Conservation (phyloP, 768 basidiomycete genomes). For the Lentinus brumalis region DNA sequence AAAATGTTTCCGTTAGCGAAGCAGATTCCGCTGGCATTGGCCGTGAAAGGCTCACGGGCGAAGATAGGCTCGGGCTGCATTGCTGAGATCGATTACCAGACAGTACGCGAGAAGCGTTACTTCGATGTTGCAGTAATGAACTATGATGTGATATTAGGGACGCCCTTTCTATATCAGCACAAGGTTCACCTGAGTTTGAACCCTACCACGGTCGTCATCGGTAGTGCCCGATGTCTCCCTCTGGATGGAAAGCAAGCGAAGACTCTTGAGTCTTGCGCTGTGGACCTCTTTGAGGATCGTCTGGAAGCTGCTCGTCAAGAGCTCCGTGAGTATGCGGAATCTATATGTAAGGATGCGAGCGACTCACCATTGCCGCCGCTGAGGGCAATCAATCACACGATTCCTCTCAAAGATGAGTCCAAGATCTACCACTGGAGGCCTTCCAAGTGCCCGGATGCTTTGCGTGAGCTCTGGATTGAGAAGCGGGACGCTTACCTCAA, state of each 20-base stretch:
- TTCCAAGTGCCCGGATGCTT: constrained; percentile 37
- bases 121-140: constrained; percentile 33
- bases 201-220: constrained; percentile 21
- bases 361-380: constrained; percentile 26
- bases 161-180: constrained; percentile 34
- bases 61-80: constrained; percentile 35
- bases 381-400: constrained; percentile 37
- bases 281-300: constrained; percentile 16
- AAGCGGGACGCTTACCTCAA: constrained; percentile 35
- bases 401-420: constrained; percentile 34
- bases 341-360: constrained; percentile 19
- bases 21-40: constrained; percentile 41
- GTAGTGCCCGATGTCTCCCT: constrained; percentile 10
- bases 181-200: constrained; percentile 24
- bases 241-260: constrained; percentile 16
- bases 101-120: constrained; percentile 28
- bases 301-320: constrained; percentile 22
- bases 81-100: constrained; percentile 37
- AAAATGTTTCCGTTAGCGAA: constrained; percentile 26
- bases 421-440: constrained; percentile 36
- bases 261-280: constrained; percentile 18
- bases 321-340: constrained; percentile 16
- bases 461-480: constrained; percentile 27
- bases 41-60: constrained; percentile 42
- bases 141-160: constrained; percentile 35